Evolutionary conservation across 2,329 filamentous ascomycete species (phyloP).

Genomic region (Phaeoacremonium minimum): DNA sequence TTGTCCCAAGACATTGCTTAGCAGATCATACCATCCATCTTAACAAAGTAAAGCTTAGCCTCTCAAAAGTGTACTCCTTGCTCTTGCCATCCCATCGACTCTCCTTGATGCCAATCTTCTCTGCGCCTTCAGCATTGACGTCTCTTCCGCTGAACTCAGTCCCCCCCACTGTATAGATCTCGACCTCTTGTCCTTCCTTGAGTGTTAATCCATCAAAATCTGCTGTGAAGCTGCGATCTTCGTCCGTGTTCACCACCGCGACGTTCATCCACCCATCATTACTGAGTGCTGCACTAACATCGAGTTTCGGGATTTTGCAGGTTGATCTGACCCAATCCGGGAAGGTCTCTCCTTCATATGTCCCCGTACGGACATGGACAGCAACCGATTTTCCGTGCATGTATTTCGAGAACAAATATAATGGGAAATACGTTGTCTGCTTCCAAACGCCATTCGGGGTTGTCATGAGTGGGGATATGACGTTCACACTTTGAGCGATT

Average conservation of each 20-base stretch:
- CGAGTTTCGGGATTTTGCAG: slow-evolving; percentile 66
- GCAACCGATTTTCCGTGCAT: slow-evolving; percentile 71
- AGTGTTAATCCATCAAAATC: slow-evolving; percentile 49
- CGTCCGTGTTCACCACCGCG: slow-evolving; percentile 70
- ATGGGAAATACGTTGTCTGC: slow-evolving; percentile 72
- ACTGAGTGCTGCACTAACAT: slow-evolving; percentile 59
- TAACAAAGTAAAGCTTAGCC: background rate
- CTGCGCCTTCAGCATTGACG: slow-evolving; percentile 57
- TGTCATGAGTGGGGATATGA: slow-evolving; percentile 74
- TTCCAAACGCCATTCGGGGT: slow-evolving; percentile 56
- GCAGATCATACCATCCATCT: background rate
- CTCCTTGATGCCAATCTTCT: slow-evolving; percentile 53
- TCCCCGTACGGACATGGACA: slow-evolving; percentile 56
- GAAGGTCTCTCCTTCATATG: slow-evolving; percentile 61
- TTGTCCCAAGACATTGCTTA: too few relatives aligned
- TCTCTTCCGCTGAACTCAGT: slow-evolving; percentile 40
- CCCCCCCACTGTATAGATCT: slow-evolving; percentile 60
- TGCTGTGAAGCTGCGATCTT: slow-evolving; percentile 53
- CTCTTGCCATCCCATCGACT: slow-evolving; percentile 59
- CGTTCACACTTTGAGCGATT: slow-evolving; percentile 73
- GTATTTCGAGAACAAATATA: slow-evolving; percentile 62
- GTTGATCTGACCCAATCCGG: slow-evolving; percentile 60
- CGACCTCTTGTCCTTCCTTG: slow-evolving; percentile 34
- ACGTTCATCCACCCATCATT: slow-evolving; percentile 58
- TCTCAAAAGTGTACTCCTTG: slow-evolving; percentile 10